Evolutionary conservation across 345 rosid species (phyloP), one percentile per base, ranked within the genome.

Genomic region (Eucalyptus tenuipes): DNA sequence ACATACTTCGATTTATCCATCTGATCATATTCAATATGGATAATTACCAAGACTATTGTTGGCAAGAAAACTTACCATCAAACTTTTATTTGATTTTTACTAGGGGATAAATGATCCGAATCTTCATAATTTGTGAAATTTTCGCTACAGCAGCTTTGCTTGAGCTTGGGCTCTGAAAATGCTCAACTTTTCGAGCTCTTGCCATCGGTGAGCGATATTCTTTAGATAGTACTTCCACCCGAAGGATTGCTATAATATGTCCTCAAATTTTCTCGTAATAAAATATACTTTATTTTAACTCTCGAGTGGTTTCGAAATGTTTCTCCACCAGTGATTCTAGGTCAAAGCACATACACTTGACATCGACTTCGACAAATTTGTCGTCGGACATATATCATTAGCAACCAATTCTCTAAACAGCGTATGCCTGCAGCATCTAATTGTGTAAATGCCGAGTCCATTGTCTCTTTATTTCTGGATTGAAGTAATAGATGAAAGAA

Each of bases 321-420:
- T 55, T 55, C 6, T 13, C 3, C 6, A 55, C 5, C 0, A 0
- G 1, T 1, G 6, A 55, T 55, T 55, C 6, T 24, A 10, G 2
- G 29, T 55, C 13, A 24, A 55, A 55, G 3, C 6, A 25, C 29
- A 55, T 2, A 22, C 1, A 25, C 13, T 4, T 10, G 59, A 55
- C 29, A 55, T 55, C 6, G 29, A 55, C 29, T 55, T 25, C 1
- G 3, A 24, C 13, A 22, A 4, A 20, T 53, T 24, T 22, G 2
- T 53, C 2, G 2, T 57, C 4, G 14, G 15, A 55, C 29, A 22
- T 24, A 22, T 53, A 53, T 55, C 3, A 24, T 59, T 10, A 59
- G 68, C 4, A 59, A 4, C 8, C 16, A 13, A 59, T 27, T 31
- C 16, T 61, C 8, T 61, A 27, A 1, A 12, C 1, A 59, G 1